Evolutionary conservation across 768 basidiomycete species (phyloP).

Genomic region (Amyloporia xantha): DNA sequence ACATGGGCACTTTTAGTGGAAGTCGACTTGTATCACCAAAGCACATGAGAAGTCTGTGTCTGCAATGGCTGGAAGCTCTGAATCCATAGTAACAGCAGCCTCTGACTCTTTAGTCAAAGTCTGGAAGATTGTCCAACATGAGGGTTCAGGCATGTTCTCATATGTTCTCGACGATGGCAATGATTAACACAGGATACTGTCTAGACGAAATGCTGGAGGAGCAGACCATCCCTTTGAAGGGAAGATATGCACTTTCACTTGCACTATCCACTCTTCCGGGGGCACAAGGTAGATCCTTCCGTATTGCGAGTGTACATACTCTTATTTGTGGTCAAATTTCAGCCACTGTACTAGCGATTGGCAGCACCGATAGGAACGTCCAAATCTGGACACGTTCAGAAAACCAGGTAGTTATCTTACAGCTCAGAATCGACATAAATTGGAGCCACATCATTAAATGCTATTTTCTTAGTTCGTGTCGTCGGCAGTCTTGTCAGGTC

Average conservation of each 20-base stretch:
- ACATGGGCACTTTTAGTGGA: slow-evolving; percentile 52
- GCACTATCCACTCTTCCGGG: slow-evolving; percentile 58
- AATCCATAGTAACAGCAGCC: slow-evolving; percentile 64
- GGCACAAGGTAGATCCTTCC: slow-evolving; percentile 62
- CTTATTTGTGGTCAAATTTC: slow-evolving; percentile 1
- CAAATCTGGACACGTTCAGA: slow-evolving; percentile 72
- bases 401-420: slow-evolving; percentile 34
- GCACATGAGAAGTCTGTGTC: slow-evolving; percentile 72
- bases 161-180: neutral
- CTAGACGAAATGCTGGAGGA: slow-evolving; percentile 23
- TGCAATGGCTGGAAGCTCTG: slow-evolving; percentile 45
- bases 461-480: slow-evolving; percentile 43
- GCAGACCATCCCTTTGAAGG: slow-evolving; percentile 59
- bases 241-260: slow-evolving; percentile 71
- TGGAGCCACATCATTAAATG: neutral
- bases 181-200: neutral
- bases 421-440: neutral
- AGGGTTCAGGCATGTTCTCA: slow-evolving; percentile 7
- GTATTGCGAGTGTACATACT: slow-evolving; percentile 5
- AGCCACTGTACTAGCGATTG: slow-evolving; percentile 74
- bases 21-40: slow-evolving; percentile 30
- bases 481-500: slow-evolving; percentile 63
- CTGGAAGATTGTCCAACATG: slow-evolving; percentile 42
- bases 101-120: slow-evolving; percentile 78
- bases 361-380: slow-evolving; percentile 74